These are phyloP conservation scores for Erodium moschatum DNA, from an alignment of 441 rosid genomes.

Conservation along the genomic window DNA sequence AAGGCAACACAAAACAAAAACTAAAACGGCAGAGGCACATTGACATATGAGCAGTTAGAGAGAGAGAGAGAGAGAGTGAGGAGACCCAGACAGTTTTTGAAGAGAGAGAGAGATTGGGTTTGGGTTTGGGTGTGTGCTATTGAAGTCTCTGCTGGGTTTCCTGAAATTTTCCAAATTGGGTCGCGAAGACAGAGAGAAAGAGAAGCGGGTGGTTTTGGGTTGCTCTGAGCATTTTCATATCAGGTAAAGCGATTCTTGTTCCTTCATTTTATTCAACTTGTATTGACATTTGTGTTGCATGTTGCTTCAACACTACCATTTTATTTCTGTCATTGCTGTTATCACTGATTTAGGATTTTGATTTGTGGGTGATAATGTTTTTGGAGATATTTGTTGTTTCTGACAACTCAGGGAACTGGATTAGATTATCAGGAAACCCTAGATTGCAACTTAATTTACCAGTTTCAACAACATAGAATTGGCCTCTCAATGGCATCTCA, in stretches of 20 bases:
- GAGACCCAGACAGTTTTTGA: neutral
- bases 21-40: neutral
- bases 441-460: neutral
- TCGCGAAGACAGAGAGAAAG: neutral
- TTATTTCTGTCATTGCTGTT: neutral
- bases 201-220: neutral
- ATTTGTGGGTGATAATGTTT: neutral
- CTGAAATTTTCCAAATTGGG: neutral
- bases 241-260: neutral
- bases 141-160: neutral
- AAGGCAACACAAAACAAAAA: neutral
- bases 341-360: neutral
- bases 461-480: neutral
- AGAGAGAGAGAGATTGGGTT: neutral
- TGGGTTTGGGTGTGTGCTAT: neutral
- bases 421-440: conserved; percentile 3
- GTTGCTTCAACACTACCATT: neutral
- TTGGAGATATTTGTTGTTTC: neutral
- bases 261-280: neutral
- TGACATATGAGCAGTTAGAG: neutral
- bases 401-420: neutral
- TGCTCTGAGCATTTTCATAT: neutral
- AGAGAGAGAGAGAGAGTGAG: neutral
- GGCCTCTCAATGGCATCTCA: neutral
- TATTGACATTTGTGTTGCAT: conserved; percentile 1